Conservation (phyloP, 495 filamentous ascomycete genomes). For the Penicillium maclennaniae region DNA sequence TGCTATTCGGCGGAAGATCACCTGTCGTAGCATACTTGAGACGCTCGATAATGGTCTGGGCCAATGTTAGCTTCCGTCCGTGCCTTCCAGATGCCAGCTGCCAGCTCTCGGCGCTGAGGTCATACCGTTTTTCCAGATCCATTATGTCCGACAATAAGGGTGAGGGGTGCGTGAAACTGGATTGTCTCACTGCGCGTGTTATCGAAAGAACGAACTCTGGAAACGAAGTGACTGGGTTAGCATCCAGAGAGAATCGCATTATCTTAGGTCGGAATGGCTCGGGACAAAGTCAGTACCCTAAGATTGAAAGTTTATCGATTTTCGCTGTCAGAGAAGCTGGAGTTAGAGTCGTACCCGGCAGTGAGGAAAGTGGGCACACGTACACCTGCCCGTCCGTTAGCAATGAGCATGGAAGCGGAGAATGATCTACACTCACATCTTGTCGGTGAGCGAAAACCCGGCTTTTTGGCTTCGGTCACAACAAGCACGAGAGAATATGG, state of each 20-base stretch:
- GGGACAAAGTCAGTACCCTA: conserved; percentile 51
- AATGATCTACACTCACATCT: conserved; percentile 21
- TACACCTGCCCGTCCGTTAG: conserved; percentile 30
- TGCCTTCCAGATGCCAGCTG: neutral
- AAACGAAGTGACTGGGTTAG: neutral
- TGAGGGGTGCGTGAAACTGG: conserved; percentile 82
- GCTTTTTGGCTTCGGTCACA: neutral
- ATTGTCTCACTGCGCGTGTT: conserved; percentile 74
- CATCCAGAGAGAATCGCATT: neutral
- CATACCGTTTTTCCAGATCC: conserved; percentile 89
- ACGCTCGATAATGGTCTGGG: conserved; percentile 92
- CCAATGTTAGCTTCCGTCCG: conserved; percentile 8
- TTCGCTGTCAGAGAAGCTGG: conserved; percentile 43
- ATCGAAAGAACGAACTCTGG: conserved; percentile 87
- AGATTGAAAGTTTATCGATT: conserved; percentile 85
- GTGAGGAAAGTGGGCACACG: conserved; percentile 8
- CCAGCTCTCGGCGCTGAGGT: neutral
- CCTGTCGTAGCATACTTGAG: conserved; percentile 98
- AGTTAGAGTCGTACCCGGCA: conserved; percentile 8
- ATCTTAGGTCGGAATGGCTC: neutral
- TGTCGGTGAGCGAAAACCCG: conserved; percentile 1
- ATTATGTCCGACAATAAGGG: conserved; percentile 94
- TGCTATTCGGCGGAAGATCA: conserved; percentile 88
- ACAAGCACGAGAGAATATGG: neutral
- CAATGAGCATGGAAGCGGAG: conserved; percentile 9